Evolutionary conservation across 768 basidiomycete genomes (phyloP).

Genomic region (Leccinum pellstonianum): DNA sequence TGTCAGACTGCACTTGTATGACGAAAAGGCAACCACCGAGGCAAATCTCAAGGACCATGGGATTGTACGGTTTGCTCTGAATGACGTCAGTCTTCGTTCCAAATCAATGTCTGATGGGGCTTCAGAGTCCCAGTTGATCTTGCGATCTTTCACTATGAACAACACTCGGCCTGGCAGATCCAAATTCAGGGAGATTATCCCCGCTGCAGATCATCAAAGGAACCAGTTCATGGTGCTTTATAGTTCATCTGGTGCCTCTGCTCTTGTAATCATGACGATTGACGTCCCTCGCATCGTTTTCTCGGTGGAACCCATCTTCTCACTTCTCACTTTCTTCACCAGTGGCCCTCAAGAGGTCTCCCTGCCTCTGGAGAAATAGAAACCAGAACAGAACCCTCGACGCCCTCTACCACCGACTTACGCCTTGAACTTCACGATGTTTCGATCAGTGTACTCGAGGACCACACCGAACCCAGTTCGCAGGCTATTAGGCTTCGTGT

Average conservation of each 20-base stretch:
- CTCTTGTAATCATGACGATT: slow-evolving; percentile 81
- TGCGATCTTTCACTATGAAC: slow-evolving; percentile 90
- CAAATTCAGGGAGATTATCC: slow-evolving; percentile 92
- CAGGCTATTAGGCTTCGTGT: slow-evolving; percentile 88
- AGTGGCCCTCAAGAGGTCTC: slow-evolving; percentile 43
- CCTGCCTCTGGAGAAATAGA: slow-evolving; percentile 12
- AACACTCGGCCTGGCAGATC: slow-evolving; percentile 82
- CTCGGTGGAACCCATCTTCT: slow-evolving; percentile 87
- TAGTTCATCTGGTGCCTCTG: slow-evolving; percentile 63
- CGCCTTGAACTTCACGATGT: slow-evolving; percentile 89
- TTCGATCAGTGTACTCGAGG: slow-evolving; percentile 83
- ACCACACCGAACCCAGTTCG: slow-evolving; percentile 73
- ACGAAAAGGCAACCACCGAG: slow-evolving; percentile 55
- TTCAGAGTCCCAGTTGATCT: slow-evolving; percentile 81
- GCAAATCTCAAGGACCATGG: slow-evolving; percentile 69
- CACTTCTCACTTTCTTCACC: slow-evolving; percentile 81
- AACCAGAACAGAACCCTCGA: slow-evolving; percentile 13
- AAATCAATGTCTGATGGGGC: slow-evolving; percentile 82
- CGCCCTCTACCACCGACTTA: slow-evolving; percentile 45
- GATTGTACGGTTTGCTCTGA: slow-evolving; percentile 82
- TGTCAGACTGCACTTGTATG: slow-evolving; percentile 86
- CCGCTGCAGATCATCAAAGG: slow-evolving; percentile 80
- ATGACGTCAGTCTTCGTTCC: slow-evolving; percentile 71
- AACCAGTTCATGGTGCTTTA: slow-evolving; percentile 95
- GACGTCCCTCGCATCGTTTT: slow-evolving; percentile 94